These are phyloP conservation scores for Vitis hybrid DNA, from an alignment of 177 flowering plant genomes.

Conservation along the genomic window DNA sequence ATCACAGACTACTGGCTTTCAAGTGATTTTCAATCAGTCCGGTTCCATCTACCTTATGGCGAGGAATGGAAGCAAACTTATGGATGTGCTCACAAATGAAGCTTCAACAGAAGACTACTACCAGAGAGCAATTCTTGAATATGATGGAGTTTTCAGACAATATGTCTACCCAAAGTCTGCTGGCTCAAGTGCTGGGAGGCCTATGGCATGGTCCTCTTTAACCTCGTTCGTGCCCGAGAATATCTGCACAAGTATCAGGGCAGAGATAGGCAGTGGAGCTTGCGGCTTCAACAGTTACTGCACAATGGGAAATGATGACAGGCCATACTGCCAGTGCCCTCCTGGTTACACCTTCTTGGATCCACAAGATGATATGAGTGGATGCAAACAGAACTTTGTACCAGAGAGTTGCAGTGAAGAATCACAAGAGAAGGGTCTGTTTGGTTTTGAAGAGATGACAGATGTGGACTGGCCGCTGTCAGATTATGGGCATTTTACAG, in stretches of 20 bases:
- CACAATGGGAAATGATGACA: neutral
- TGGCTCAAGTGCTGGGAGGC: too few relatives aligned
- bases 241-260: conserved; percentile 15
- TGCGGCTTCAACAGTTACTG: conserved; percentile 22
- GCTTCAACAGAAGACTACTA: conserved; percentile 13
- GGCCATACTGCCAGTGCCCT: conserved; percentile 42
- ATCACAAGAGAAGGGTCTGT: conserved; percentile 1
- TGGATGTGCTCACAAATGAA: neutral
- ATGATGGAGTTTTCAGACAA: conserved; percentile 36
- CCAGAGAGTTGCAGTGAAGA: conserved; percentile 11
- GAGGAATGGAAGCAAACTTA: conserved; percentile 8
- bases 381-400: conserved; percentile 28
- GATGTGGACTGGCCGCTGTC: conserved; percentile 27
- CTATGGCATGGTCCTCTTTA: neutral
- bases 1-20: conserved; percentile 9
- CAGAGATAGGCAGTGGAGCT: neutral
- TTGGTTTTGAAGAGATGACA: neutral
- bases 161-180: conserved; percentile 16
- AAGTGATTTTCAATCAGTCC: conserved; percentile 21
- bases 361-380: conserved; percentile 21
- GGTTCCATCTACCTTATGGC: conserved; percentile 23
- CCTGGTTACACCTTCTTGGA: conserved; percentile 32
- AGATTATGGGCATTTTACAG: conserved; percentile 12
- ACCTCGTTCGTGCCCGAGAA: conserved; percentile 20
- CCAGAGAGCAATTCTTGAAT: conserved; percentile 34